Percentiles rank a stretch among this genome's conserved stretches.
Conservation (phyloP, 441 rosid genomes). For the Iberis amara region DNA sequence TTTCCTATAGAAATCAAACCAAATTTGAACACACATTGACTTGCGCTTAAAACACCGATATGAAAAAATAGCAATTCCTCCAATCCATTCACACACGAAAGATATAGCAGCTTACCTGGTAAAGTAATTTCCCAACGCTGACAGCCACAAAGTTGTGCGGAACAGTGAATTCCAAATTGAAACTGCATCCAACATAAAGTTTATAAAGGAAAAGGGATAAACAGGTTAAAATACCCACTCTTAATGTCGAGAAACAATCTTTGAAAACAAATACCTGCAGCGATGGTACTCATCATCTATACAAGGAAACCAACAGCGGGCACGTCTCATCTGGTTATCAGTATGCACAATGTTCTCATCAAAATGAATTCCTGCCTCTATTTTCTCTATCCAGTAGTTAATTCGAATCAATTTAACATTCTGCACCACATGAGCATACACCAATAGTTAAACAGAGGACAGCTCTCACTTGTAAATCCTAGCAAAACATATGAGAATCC, state of each 20-base stretch:
- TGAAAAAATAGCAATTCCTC: slow-evolving; percentile 11
- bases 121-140: slow-evolving; percentile 75
- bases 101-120: slow-evolving; percentile 59
- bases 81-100: slow-evolving; percentile 17
- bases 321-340: slow-evolving; percentile 86
- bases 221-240: slow-evolving; percentile 6
- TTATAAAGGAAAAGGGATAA: not conserved
- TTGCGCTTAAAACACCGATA: not conserved
- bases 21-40: slow-evolving; percentile 1
- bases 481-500: slow-evolving; percentile 6
- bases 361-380: slow-evolving; percentile 83
- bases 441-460: slow-evolving; percentile 1
- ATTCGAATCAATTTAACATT: slow-evolving; percentile 85
- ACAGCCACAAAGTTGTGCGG: slow-evolving; percentile 84
- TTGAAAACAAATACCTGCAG: slow-evolving; percentile 58
- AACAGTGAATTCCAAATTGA: slow-evolving; percentile 90
- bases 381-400: slow-evolving; percentile 85
- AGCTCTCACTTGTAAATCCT: slow-evolving; percentile 5
- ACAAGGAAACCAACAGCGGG: slow-evolving; percentile 97
- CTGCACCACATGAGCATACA: slow-evolving; percentile 47
- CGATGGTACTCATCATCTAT: slow-evolving; percentile 74
- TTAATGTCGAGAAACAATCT: slow-evolving; percentile 17
- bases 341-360: slow-evolving; percentile 73
- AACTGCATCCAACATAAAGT: slow-evolving; percentile 45
- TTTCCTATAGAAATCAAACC: slow-evolving; percentile 1